Evolutionary conservation across 495 filamentous ascomycete genomes (phyloP), one percentile per base, ranked within the genome.

Genomic region (Penicillium diatomitis): DNA sequence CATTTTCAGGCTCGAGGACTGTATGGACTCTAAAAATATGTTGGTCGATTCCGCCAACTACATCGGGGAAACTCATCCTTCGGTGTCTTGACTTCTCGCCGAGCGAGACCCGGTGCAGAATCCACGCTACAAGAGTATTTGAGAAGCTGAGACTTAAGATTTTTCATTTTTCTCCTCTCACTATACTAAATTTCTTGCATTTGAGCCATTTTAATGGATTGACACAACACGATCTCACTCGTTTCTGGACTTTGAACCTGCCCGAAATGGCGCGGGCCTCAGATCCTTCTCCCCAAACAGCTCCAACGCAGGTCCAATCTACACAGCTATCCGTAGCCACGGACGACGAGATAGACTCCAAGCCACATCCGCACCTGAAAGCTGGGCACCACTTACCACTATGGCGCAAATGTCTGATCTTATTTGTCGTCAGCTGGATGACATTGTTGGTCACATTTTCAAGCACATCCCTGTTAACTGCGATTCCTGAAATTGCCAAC

Each of bases 361-460:
- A 61, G 39, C 51, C 49, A 12, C 53, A 51, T 31, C 47, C 41
- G 6, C 51, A 51, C 32, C 2, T 20, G 20, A 20, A 20, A 20
- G 48, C 54, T 2, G 60, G 60, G 5, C 66, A 63, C 48, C 27
- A 38, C 31, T 54, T 73, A 20, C 65, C 66, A 29, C 43, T 40
- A 46, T 73, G 70, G 70, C 63, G 62, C 41, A 73, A 73, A 63
- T 61, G 49, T 27, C 58, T 73, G 27, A 73, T 73, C 45, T 56
- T 73, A 34, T 71, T 71, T 57, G 46, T 65, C 33, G 63, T 68
- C 41, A 66, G 63, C 50, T 72, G 66, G 68, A 68, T 71, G 64
- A 70, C 70, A 4, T 59, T 73, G 28, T 58, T 63, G 11, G 61
- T 71, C 30, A 72, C 70, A 36, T 73, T 72, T 53, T 68, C 63